These are phyloP conservation scores for Sporothrix brunneoviolacea DNA, from an alignment of 2,329 filamentous ascomycete species.

Conservation along the genomic window DNA sequence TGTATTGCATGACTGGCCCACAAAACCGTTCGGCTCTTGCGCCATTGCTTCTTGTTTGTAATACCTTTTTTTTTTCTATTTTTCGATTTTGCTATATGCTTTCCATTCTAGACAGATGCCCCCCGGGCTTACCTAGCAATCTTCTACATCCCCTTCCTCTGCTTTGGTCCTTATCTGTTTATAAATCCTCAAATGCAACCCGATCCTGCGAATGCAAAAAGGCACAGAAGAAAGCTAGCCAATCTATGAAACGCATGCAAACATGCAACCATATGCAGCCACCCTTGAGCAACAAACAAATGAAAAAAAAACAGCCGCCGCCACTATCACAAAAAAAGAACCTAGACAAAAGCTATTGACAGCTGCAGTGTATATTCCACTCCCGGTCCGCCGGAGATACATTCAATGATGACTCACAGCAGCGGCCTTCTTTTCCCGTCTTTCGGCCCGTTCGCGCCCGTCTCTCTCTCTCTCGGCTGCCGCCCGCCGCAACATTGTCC, in stretches of 20 bases:
- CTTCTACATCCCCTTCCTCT: not conserved
- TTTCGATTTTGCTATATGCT: too few relatives aligned
- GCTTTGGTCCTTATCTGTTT: too few relatives aligned
- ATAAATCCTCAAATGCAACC: not conserved
- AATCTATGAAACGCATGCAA: not conserved
- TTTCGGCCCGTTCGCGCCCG: not conserved
- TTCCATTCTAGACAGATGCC: too few relatives aligned
- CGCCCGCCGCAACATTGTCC: not conserved
- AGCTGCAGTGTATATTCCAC: too few relatives aligned
- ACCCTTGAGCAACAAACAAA: not conserved
- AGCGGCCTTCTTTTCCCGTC: not conserved
- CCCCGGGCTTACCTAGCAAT: too few relatives aligned
- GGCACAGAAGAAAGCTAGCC: not conserved
- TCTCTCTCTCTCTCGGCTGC: slow-evolving; percentile 6
- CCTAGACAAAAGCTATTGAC: not conserved
- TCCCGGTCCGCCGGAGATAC: not conserved
- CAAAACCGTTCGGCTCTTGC: too few relatives aligned
- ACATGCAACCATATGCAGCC: too few relatives aligned
- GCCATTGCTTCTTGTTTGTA: too few relatives aligned
- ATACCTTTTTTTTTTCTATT: too few relatives aligned
- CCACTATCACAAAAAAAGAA: not conserved
- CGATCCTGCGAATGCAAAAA: not conserved
- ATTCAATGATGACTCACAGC: slow-evolving; percentile 2
- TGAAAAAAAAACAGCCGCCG: not conserved
- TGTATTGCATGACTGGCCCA: too few relatives aligned